phyloP scores from a whole-genome alignment of 2,329 filamentous ascomycete species.

The Chaetothyriales sp. region DNA sequence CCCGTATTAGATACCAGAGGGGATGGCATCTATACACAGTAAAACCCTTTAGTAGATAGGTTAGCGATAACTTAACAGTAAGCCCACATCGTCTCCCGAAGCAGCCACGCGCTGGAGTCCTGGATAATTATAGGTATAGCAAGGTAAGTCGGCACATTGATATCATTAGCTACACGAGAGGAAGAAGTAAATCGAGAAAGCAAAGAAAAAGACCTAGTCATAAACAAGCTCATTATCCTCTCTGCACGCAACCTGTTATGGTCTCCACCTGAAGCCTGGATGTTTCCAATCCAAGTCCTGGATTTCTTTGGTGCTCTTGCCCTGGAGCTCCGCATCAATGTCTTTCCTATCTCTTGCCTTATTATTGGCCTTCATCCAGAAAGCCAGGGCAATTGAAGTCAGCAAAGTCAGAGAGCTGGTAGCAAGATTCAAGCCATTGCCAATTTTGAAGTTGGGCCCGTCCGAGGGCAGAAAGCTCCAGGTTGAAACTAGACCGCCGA shows the following conservation, averaged over 20 bases:
- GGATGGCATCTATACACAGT: too few species aligned
- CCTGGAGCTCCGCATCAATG: constrained; percentile 40
- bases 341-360: constrained; percentile 36
- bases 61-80: too few species aligned
- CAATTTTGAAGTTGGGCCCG: constrained; percentile 50
- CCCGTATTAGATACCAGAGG: background rate
- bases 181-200: too few species aligned
- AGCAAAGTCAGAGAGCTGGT: constrained; percentile 41
- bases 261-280: constrained; percentile 36
- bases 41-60: too few species aligned
- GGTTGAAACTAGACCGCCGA: constrained; percentile 52
- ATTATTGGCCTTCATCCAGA: constrained; percentile 51
- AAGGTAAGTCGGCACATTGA: too few species aligned
- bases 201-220: too few species aligned
- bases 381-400: constrained; percentile 29
- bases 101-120: too few species aligned
- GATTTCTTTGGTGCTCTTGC: constrained; percentile 36
- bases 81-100: too few species aligned
- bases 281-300: constrained; percentile 51
- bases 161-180: too few species aligned
- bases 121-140: too few species aligned
- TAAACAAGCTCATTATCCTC: background rate
- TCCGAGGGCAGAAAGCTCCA: constrained; percentile 51
- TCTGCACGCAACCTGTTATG: background rate
- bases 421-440: constrained; percentile 54